These are phyloP conservation scores for Irpex lacteus DNA, from an alignment of 1,284 basidiomycete species.

Conservation along the genomic window DNA sequence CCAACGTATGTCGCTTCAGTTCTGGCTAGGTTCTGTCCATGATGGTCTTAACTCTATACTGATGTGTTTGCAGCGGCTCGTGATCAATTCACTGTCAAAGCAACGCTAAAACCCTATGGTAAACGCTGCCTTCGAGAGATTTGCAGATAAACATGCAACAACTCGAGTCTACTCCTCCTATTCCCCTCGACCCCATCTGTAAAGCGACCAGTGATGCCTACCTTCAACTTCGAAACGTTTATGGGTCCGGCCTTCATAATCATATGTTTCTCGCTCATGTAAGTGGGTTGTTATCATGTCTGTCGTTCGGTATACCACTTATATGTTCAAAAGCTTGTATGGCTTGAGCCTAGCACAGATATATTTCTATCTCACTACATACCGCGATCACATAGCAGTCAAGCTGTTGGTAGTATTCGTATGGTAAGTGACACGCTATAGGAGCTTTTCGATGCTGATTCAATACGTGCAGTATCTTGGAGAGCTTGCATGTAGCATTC, in stretches of 20 bases:
- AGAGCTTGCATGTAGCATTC: not conserved
- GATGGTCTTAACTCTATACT: no score
- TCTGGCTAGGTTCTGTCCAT: no score
- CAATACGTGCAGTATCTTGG: not conserved
- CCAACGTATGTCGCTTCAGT: no score
- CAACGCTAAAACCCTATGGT: no score
- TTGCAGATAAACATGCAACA: no score
- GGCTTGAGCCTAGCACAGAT: not conserved
- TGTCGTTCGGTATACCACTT: not conserved
- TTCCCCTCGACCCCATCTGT: not conserved
- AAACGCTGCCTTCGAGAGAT: no score
- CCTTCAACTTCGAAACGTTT: not conserved
- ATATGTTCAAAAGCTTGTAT: not conserved
- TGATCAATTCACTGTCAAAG: no score
- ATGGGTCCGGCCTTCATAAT: not conserved
- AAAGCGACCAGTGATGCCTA: not conserved
- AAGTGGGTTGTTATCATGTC: not conserved
- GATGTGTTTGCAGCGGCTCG: no score
- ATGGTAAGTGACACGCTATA: not conserved
- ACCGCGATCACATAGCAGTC: not conserved
- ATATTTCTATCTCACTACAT: not conserved
- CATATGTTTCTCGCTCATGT: not conserved
- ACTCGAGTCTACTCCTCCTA: no score
- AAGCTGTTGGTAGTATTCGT: not conserved
- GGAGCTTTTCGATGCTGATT: not conserved